These are phyloP conservation scores for Boletus rex-veris DNA, from an alignment of 768 basidiomycete species.

Conservation along the genomic window DNA sequence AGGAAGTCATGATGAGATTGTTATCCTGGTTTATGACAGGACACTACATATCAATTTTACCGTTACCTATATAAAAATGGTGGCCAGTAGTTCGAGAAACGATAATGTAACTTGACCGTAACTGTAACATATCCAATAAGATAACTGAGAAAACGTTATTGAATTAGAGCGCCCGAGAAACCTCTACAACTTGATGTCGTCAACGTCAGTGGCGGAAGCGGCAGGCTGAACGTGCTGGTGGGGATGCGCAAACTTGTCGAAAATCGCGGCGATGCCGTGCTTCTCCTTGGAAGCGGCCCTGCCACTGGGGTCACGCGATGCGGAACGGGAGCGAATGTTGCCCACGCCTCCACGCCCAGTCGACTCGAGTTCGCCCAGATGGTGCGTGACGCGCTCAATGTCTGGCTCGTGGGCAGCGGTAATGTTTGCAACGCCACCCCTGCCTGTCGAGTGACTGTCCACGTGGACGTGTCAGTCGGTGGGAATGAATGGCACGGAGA, in stretches of 20 bases:
- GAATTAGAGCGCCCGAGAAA: not conserved
- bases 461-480: not conserved
- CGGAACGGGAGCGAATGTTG: slow-evolving; percentile 49
- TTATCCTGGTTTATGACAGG: not conserved
- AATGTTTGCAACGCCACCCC: slow-evolving; percentile 66
- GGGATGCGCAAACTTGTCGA: slow-evolving; percentile 30
- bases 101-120: not conserved
- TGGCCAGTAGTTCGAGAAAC: not conserved
- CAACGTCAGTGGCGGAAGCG: not conserved
- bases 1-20: not conserved
- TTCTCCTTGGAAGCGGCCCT: slow-evolving; percentile 29
- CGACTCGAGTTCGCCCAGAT: slow-evolving; percentile 33
- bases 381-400: slow-evolving; percentile 33
- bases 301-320: slow-evolving; percentile 24
- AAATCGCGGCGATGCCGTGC: slow-evolving; percentile 29
- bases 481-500: no score
- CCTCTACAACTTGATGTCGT: not conserved
- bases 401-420: slow-evolving; percentile 37
- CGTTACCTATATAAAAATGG: not conserved
- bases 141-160: not conserved
- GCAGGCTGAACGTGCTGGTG: slow-evolving; percentile 1
- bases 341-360: slow-evolving; percentile 61
- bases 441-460: slow-evolving; percentile 60
- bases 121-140: not conserved
- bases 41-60: not conserved